Base-by-base conservation (phyloP, 1,139 yeast genomes). In the Suhomyces wounanorum region DNA sequence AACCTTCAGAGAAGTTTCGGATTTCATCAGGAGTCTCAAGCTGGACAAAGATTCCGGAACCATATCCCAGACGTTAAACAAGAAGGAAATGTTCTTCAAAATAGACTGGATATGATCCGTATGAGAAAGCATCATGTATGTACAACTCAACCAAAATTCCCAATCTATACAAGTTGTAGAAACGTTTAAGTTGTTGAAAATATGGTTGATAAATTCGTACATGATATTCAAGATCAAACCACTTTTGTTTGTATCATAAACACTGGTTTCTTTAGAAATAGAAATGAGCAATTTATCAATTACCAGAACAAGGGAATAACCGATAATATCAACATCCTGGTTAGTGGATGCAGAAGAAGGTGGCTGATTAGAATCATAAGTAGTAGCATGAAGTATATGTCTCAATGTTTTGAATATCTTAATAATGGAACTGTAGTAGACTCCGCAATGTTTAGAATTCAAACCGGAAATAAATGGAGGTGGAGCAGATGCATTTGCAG, bases 51-150 rank as follows among this genome's bases (percentile, higher is more conserved):
- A 63, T 48, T 60, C 61, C 0, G 96, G 94, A n/a, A 89, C 73
- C 58, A 76, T 69, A 46, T 84, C 87, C 96, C 96, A 89, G 2
- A 84, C 66, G 63, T 88, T 87, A 69, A 85, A 89, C 50, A 89
- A 65, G 53, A 85, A 79, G 3, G 92, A 82, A 44, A 89, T 65
- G 18, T 83, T 82, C 54, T 87, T 80, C 40, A 87, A 71, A 52
- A 87, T 81, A 23, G 81, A 77, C 57, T 83, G 86, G 53, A 84
- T 74, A 62, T 83, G 89, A 48, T 83, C 84, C 8, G 89, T 81
- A 49, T 70, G 67, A 11, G 73, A 63, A 23, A 88, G 66, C 85
- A 88, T 81, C 58, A 81, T 73, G 54, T 80, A 73, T 18, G 77
- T 68, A 23, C 88, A 85, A 50, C 78, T 73, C 10, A 87, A 65